Percentiles rank a stretch among this genome's conserved stretches.
phyloP scores from a whole-genome alignment of 1,284 basidiomycete genomes.

The Ganoderma resinaceum region DNA sequence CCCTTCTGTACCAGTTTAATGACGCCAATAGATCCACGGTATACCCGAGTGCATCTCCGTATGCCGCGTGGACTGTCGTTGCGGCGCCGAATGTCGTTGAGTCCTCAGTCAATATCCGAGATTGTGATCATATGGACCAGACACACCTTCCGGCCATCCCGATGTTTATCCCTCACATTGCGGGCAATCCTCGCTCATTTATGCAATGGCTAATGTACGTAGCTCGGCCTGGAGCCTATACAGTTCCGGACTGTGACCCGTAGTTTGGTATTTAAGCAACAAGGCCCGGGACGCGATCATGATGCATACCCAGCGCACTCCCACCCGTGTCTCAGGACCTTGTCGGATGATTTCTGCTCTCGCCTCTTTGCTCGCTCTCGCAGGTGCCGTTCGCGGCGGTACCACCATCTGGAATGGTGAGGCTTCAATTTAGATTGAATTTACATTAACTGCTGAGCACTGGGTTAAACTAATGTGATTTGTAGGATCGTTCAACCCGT shows the following conservation, averaged over 20 bases:
- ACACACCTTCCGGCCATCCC: conserved; percentile 19
- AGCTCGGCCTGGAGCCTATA: not conserved
- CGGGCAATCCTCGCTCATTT: conserved; percentile 34
- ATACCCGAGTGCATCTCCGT: conserved; percentile 34
- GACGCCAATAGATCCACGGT: conserved; percentile 37
- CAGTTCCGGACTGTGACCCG: conserved; percentile 8
- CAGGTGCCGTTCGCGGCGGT: conserved; percentile 50
- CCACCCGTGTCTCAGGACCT: no score
- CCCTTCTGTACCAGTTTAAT: conserved; percentile 29
- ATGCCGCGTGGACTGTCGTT: conserved; percentile 10
- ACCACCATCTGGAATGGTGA: conserved; percentile 58
- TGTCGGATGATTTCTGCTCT: conserved; percentile 34
- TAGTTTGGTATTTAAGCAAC: conserved; percentile 19
- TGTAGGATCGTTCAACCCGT: conserved; percentile 53
- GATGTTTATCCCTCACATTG: conserved; percentile 35
- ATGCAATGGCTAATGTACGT: not conserved
- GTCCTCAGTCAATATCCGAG: not conserved
- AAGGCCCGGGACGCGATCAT: not conserved
- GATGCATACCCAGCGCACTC: not conserved
- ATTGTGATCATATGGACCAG: conserved; percentile 31
- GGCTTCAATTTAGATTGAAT: not conserved
- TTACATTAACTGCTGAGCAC: not conserved
- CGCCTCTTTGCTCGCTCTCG: conserved; percentile 31
- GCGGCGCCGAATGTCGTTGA: conserved; percentile 2
- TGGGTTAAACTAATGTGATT: not conserved